Evolutionary conservation across 768 basidiomycete species (phyloP).

Genomic region (Chlorophyllum brunneum): DNA sequence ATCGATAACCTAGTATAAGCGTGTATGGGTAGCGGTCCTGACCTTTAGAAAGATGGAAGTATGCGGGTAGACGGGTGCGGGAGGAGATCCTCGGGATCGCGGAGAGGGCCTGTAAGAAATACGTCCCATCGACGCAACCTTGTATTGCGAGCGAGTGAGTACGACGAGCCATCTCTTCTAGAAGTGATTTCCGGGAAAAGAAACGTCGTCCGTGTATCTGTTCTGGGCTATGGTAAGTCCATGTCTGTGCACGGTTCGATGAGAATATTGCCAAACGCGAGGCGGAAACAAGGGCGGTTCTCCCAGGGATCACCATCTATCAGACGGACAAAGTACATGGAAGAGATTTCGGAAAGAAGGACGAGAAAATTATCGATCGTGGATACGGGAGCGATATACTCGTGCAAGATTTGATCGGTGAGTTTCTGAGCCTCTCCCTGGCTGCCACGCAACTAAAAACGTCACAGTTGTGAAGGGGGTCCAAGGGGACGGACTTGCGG

Average conservation of each 20-base stretch:
- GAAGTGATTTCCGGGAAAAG: constrained; percentile 45
- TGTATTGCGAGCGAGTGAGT: no score
- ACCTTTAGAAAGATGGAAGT: no score
- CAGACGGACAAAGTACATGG: neutral
- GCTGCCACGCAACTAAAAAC: no score
- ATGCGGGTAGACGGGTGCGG: no score
- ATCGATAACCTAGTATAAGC: no score
- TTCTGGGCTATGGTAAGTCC: constrained; percentile 34
- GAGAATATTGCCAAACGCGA: constrained; percentile 33
- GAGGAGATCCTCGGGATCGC: no score
- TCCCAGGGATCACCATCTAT: neutral
- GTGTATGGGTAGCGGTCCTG: no score
- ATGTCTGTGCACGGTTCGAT: constrained; percentile 31
- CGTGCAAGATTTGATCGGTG: neutral
- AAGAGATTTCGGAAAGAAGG: neutral
- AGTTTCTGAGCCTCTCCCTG: neutral
- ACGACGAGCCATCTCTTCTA: constrained; percentile 37
- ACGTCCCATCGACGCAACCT: no score
- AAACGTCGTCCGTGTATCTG: constrained; percentile 28
- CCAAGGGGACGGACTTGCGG: no score
- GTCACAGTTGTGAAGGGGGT: no score
- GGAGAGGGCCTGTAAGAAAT: no score
- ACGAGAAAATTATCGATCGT: neutral
- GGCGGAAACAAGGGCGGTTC: constrained; percentile 17
- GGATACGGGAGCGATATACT: neutral